Percentiles rank a stretch among this genome's conserved stretches.
phyloP scores from a whole-genome alignment of 805 yeast species.

The Priceomyces carsonii region DNA sequence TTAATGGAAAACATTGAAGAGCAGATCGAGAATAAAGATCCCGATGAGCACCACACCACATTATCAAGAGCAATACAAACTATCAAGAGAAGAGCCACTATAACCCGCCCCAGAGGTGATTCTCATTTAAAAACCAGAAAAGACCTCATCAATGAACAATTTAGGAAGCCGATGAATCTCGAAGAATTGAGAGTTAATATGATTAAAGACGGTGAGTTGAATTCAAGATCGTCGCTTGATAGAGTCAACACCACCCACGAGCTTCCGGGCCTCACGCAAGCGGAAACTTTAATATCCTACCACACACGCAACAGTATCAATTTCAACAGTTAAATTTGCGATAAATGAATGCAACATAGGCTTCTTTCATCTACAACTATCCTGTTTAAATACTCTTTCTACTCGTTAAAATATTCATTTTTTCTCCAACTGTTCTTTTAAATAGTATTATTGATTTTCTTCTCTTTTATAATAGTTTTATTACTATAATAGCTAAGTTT shows the following conservation, averaged over 20 bases:
- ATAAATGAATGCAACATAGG: too few relatives aligned
- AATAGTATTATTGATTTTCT: too few relatives aligned
- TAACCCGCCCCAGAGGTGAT: constrained; percentile 24
- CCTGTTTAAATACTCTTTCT: too few relatives aligned
- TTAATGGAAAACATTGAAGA: constrained; percentile 34
- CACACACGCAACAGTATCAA: constrained; percentile 43
- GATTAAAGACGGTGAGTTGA: constrained; percentile 39
- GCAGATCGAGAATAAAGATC: constrained; percentile 16
- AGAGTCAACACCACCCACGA: constrained; percentile 47
- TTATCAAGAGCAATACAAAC: constrained; percentile 31
- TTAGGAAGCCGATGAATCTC: constrained; percentile 34
- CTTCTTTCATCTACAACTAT: too few relatives aligned
- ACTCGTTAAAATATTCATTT: too few relatives aligned
- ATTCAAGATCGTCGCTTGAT: constrained; percentile 35
- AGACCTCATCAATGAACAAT: constrained; percentile 24
- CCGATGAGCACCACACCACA: constrained; percentile 13
- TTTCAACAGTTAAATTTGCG: too few relatives aligned
- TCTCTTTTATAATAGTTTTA: too few relatives aligned
- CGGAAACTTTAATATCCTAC: constrained; percentile 46
- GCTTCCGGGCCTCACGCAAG: constrained; percentile 50
- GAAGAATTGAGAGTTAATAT: constrained; percentile 37
- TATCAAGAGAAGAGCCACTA: constrained; percentile 33
- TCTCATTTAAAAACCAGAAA: constrained; percentile 14
- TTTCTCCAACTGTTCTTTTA: too few relatives aligned
- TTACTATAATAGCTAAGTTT: too few relatives aligned